Conservation (phyloP, 495 filamentous ascomycete species). For the Aspergillus ellipticus region DNA sequence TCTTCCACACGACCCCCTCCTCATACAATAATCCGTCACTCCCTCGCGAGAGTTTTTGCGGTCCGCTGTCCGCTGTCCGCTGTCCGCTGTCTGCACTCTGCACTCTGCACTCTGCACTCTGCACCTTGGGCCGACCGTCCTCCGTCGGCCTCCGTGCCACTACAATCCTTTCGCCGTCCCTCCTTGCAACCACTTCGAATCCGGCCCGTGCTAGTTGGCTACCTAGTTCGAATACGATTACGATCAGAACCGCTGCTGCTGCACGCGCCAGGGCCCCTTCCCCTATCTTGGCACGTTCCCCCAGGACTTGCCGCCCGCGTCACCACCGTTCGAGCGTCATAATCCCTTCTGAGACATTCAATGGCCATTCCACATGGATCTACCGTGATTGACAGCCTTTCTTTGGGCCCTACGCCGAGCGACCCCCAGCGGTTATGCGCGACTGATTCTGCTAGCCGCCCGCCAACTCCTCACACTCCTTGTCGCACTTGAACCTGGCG, state of each 20-base stretch:
- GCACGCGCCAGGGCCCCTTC: constrained; percentile 12
- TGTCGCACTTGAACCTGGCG: constrained; percentile 11
- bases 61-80: no score
- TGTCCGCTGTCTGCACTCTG: no score
- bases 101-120: no score
- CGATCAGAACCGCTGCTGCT: not conserved
- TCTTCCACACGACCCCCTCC: not conserved
- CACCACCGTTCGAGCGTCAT: constrained; percentile 3
- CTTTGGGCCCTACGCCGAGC: constrained; percentile 1
- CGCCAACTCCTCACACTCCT: constrained; percentile 7
- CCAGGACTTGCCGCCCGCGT: constrained; percentile 1
- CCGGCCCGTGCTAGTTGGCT: not conserved
- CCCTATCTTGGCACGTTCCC: constrained; percentile 14
- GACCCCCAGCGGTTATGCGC: constrained; percentile 16
- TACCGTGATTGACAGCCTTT: constrained; percentile 9
- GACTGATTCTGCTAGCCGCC: constrained; percentile 12
- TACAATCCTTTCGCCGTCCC: not conserved
- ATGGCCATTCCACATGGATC: constrained; percentile 10
- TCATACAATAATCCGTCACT: not conserved
- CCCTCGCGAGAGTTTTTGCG: not conserved
- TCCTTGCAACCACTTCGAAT: not conserved
- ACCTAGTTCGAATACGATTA: no score
- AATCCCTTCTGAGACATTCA: not conserved
- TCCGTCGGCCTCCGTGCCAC: not conserved
- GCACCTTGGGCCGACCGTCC: no score